Evolutionary conservation across 306 rosid genomes (phyloP).

Genomic region (Canavalia gladiata): DNA sequence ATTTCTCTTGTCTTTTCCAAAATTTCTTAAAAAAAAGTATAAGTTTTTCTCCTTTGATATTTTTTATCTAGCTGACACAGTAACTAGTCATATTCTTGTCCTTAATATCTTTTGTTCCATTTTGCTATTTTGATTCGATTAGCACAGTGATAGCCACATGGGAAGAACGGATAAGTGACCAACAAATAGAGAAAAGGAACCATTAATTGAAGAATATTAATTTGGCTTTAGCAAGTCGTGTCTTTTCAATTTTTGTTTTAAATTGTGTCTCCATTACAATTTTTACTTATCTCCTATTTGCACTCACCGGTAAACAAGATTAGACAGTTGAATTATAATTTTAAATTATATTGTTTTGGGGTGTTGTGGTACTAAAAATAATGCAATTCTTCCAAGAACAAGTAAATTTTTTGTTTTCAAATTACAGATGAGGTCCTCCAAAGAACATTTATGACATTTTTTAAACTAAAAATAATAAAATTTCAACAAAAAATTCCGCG

Average conservation of each 20-base stretch:
- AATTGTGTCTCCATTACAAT: neutral
- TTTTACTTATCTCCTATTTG: neutral
- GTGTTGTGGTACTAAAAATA: too few relatives aligned
- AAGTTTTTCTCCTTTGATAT: neutral
- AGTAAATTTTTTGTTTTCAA: too few relatives aligned
- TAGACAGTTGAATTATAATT: too few relatives aligned
- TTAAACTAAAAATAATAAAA: too few relatives aligned
- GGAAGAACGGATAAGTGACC: slow-evolving; percentile 1
- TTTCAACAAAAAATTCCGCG: too few relatives aligned
- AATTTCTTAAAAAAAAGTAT: neutral
- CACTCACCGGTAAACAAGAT: too few relatives aligned
- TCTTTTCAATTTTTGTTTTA: neutral
- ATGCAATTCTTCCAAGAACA: too few relatives aligned
- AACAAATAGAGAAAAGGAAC: neutral
- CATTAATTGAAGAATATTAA: slow-evolving; percentile 5
- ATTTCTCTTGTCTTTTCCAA: neutral
- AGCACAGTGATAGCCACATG: neutral
- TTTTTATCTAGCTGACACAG: neutral
- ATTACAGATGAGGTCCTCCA: too few relatives aligned
- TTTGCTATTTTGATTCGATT: neutral
- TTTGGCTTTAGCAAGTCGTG: slow-evolving; percentile 13
- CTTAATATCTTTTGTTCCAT: neutral
- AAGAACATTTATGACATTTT: too few relatives aligned
- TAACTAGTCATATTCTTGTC: slow-evolving; percentile 24
- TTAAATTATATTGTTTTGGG: too few relatives aligned